A percentile compares a stretch with the other conserved stretches of the same genome.
Evolutionary conservation across 2,329 filamentous ascomycete species (phyloP).

Genomic region (Sclerotinia spermophila): DNA sequence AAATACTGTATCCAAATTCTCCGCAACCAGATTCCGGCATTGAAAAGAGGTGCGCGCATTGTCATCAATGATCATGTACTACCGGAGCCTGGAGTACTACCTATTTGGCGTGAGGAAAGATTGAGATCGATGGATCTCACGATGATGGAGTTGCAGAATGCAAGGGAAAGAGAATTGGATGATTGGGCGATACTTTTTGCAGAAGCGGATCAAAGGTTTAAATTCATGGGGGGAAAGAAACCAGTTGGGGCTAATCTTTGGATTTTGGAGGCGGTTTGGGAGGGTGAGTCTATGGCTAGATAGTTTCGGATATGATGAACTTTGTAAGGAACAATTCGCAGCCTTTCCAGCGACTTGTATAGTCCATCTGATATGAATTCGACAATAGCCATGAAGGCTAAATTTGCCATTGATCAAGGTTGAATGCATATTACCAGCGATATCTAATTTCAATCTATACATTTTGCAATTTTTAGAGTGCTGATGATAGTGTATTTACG

Average conservation of each 20-base stretch:
- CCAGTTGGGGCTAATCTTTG: neutral
- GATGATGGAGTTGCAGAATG: conserved; percentile 38
- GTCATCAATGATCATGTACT: conserved; percentile 19
- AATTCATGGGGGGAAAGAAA: neutral
- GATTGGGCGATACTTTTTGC: conserved; percentile 37
- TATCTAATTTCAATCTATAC: no score
- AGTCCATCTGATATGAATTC: no score
- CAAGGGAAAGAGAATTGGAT: conserved; percentile 35
- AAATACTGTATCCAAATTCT: conserved; percentile 40
- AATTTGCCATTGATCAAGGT: no score
- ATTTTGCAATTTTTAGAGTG: no score
- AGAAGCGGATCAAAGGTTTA: conserved; percentile 29
- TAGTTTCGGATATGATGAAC: neutral
- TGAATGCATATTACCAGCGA: no score
- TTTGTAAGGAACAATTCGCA: neutral
- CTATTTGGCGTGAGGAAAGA: neutral
- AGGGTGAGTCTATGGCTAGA: neutral
- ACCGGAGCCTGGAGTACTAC: conserved; percentile 1
- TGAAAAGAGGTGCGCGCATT: conserved; percentile 42
- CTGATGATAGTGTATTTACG: no score
- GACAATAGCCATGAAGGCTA: no score
- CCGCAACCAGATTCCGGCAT: conserved; percentile 39
- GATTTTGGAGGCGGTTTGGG: conserved; percentile 10
- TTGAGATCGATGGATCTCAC: conserved; percentile 33
- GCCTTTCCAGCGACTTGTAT: no score